A percentile compares a stretch with the other conserved stretches of the same genome.
These are phyloP conservation scores for Heliamphora pulchella DNA, from an alignment of 179 eudicot genomes.

Conservation along the genomic window DNA sequence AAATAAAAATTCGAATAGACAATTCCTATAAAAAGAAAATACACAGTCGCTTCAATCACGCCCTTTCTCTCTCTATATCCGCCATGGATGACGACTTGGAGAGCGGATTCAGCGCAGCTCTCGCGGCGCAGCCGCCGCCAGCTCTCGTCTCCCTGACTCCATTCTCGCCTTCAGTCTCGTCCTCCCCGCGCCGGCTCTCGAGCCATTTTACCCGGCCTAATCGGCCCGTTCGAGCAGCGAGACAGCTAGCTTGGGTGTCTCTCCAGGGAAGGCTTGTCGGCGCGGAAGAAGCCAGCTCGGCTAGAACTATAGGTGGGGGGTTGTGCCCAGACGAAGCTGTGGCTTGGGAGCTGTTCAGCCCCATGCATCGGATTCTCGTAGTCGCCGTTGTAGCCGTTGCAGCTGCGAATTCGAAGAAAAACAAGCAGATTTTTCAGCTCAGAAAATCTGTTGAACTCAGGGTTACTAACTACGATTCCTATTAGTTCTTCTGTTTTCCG, in stretches of 20 bases:
- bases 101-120: constrained; percentile 8
- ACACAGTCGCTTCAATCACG: constrained; percentile 6
- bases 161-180: constrained; percentile 29
- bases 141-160: constrained; percentile 45
- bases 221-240: constrained; percentile 35
- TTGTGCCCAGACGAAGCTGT: constrained; percentile 41
- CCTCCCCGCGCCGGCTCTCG: constrained; percentile 61
- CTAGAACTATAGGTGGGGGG: constrained; percentile 39
- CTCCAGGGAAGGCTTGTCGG: constrained; percentile 78
- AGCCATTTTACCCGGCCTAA: constrained; percentile 49
- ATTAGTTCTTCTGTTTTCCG: neutral
- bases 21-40: neutral
- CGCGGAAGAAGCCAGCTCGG: constrained; percentile 74
- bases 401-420: constrained; percentile 40
- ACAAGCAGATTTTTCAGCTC: constrained; percentile 47
- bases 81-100: constrained; percentile 26
- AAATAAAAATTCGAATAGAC: constrained; percentile 1
- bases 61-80: constrained; percentile 10
- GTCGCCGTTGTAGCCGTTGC: constrained; percentile 79
- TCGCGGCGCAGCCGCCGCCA: constrained; percentile 15
- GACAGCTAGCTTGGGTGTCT: constrained; percentile 61
- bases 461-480: constrained; percentile 37
- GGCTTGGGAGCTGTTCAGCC: constrained; percentile 84
- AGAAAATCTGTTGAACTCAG: constrained; percentile 56
- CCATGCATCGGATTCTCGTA: constrained; percentile 62